Evolutionary conservation across 2,329 filamentous ascomycete genomes (phyloP).

Genomic region (Reticulascus tulasneorum): DNA sequence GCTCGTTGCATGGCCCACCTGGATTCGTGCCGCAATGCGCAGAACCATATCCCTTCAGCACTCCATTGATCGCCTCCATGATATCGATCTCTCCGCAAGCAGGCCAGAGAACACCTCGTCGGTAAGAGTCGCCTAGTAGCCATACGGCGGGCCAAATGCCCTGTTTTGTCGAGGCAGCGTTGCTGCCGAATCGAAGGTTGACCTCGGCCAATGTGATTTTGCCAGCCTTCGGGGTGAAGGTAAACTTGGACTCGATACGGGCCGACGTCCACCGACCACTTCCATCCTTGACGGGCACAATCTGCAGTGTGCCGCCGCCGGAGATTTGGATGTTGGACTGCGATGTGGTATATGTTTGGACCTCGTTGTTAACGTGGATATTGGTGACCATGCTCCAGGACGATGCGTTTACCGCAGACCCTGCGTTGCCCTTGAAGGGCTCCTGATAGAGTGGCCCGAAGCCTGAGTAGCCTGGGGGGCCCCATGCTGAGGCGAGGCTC

Average conservation of each 20-base stretch:
- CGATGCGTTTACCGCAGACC: too few relatives aligned
- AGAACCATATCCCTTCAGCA: constrained; percentile 27
- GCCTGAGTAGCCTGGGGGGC: too few relatives aligned
- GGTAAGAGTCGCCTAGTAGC: constrained; percentile 35
- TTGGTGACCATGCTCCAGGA: too few relatives aligned
- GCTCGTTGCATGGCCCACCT: constrained; percentile 40
- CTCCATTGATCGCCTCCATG: constrained; percentile 39
- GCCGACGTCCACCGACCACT: constrained; percentile 38
- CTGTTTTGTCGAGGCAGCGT: constrained; percentile 24
- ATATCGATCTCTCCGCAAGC: constrained; percentile 40
- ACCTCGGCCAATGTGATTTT: constrained; percentile 32
- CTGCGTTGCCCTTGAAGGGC: too few relatives aligned
- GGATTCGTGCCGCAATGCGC: constrained; percentile 37
- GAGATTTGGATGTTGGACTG: constrained; percentile 41
- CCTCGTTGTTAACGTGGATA: constrained; percentile 46
- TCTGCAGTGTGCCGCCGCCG: constrained; percentile 41
- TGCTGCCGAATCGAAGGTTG: constrained; percentile 32
- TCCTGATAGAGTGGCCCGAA: too few relatives aligned
- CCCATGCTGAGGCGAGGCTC: too few relatives aligned
- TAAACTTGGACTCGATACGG: constrained; percentile 34
- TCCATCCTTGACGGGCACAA: constrained; percentile 39
- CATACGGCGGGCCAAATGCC: constrained; percentile 47
- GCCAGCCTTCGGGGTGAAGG: constrained; percentile 29
- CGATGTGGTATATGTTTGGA: constrained; percentile 40
- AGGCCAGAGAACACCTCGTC: constrained; percentile 29